These are phyloP conservation scores for Pseudoscleropodium purum DNA, from an alignment of 225 moss, liverwort and hornwort genomes.

Conservation along the genomic window DNA sequence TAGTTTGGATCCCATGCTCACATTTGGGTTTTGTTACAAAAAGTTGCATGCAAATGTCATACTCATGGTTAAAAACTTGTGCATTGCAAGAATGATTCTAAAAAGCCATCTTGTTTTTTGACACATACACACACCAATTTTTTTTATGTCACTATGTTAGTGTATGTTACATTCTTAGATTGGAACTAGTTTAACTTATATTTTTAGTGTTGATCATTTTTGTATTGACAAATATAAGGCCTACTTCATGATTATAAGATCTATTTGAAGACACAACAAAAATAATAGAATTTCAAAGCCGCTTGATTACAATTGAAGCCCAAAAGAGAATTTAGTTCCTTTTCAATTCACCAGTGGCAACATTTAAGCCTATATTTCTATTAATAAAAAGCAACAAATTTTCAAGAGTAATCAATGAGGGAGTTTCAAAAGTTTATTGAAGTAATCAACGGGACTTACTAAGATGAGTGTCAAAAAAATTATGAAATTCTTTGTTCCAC, in stretches of 20 bases:
- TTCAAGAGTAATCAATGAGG: too few species aligned
- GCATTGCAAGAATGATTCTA: background rate
- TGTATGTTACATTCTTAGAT: background rate
- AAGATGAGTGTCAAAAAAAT: background rate
- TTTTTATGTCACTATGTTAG: background rate
- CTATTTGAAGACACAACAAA: background rate
- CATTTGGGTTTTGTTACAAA: background rate
- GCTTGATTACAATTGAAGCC: too few species aligned
- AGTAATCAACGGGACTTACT: background rate
- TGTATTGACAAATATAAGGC: background rate
- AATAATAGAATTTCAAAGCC: background rate
- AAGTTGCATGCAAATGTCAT: background rate
- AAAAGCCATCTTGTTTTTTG: background rate
- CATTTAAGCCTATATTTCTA: background rate
- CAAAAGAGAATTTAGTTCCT: background rate
- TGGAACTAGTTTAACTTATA: fast-evolving
- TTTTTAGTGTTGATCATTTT: background rate
- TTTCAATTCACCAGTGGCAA: too few species aligned
- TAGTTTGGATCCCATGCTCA: fast-evolving
- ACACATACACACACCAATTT: too few species aligned
- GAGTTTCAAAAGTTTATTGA: background rate
- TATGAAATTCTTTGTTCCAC: background rate
- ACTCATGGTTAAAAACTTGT: fast-evolving
- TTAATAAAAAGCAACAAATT: background rate
- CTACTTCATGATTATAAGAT: fast-evolving